Conservation (phyloP, 345 rosid species). For the Dimocarpus longan region DNA sequence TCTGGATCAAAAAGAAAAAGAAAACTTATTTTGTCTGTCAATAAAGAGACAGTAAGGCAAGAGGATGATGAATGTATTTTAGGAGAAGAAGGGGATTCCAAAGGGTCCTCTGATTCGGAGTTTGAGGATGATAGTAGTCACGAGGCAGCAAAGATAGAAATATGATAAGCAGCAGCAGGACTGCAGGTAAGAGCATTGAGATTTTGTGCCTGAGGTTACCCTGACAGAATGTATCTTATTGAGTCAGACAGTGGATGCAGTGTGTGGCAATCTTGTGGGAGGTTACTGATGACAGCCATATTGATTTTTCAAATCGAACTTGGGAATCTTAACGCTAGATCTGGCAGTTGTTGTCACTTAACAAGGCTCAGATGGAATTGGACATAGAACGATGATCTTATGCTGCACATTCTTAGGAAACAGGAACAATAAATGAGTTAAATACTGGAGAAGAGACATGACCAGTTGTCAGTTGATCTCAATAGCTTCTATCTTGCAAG, state of each 20-base stretch:
- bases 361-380: neutral
- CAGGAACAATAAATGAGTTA: neutral
- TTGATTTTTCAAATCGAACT: neutral
- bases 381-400: neutral
- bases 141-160: neutral
- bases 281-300: neutral
- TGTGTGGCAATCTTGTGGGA: neutral
- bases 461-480: neutral
- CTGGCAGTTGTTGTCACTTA: neutral
- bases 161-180: neutral
- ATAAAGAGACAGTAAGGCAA: constrained; percentile 3
- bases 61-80: neutral
- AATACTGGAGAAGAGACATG: neutral
- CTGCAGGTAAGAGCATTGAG: neutral
- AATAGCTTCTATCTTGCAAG: neutral
- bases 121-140: neutral
- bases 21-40: neutral
- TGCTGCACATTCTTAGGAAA: neutral
- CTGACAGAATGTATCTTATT: neutral
- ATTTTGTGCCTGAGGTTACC: neutral
- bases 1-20: constrained; percentile 12
- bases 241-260: neutral
- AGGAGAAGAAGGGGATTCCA: neutral
- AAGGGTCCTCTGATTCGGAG: neutral
- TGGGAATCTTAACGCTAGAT: neutral